Evolutionary conservation across 176 grass and related monocot genomes (phyloP), one percentile per base, ranked within the genome.

Genomic region (Guadua angustifolia): DNA sequence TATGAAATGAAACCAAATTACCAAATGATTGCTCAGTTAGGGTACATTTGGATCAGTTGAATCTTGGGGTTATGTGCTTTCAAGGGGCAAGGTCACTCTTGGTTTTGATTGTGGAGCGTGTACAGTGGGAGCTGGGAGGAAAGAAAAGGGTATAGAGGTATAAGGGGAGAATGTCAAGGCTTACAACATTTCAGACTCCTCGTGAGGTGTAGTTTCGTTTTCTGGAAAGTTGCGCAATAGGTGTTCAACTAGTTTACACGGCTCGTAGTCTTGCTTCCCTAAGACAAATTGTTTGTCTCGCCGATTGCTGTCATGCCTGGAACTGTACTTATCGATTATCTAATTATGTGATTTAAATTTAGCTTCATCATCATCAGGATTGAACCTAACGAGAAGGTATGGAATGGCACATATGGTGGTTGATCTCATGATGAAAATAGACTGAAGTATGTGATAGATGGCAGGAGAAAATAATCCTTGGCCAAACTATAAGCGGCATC

Each of bases 271-370:
- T 66, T 17, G n/a, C 32, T 33, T 86, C 18, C 45, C 4, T 80
- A 66, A 0, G 38, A 5, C 35, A 57, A 67, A 68, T 33, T 77
- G 13, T 85, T 62, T 82, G 8, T 82, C 56, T 74, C 12, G 32
- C 4, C 75, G 80, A 7, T 50, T 81, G 58, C 2, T 46, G 68
- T 60, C 29, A 43, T 50, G 33, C n/a, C 12, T 59, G 42, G 40
- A 87, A 58, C 4, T 76, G 7, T 16, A 40, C 40, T 76, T 75
- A 38, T 39, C 2, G 4, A 42, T 53, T 5, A 63, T 76, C 73
- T 12, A 17, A 1, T 35, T 74, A 17, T 66, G 44, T 44, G 16
- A 16, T 61, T 60, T 79, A 11, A 39, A n/a, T 52, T 83, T 29
- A 75, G 26, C 19, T 38, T 50, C 18, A 22, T 50, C 38, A 46